Conservation (phyloP, 106 monocot species). For the Ottelia alismoides region DNA sequence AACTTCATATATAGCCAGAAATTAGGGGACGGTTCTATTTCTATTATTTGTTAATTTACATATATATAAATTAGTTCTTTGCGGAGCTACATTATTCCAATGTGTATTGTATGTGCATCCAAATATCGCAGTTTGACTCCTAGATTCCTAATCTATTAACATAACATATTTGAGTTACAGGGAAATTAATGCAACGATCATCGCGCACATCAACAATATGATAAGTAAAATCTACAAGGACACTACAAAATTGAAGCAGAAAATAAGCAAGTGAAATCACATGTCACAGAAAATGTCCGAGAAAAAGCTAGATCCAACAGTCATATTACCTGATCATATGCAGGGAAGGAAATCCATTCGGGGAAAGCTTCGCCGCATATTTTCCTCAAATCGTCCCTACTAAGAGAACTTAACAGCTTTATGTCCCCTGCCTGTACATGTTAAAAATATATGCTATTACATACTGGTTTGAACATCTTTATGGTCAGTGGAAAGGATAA, state of each 20-base stretch:
- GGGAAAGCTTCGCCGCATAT: conserved; percentile 93
- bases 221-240: no score
- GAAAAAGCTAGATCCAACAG: no score
- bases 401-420: conserved; percentile 75
- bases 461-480: no score
- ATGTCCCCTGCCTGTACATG: conserved; percentile 92
- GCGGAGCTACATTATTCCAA: not conserved
- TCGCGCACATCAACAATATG: not conserved
- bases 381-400: conserved; percentile 87
- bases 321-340: conserved; percentile 98
- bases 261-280: no score
- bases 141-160: no score
- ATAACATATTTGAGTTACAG: not conserved
- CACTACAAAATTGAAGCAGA: no score
- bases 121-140: not conserved
- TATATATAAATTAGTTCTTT: not conserved
- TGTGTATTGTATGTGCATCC: not conserved
- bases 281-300: no score
- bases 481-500: no score
- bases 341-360: conserved; percentile 96
- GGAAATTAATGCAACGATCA: not conserved
- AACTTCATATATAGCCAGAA: no score
- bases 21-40: not conserved
- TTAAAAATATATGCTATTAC: no score
- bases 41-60: not conserved